Conservation (phyloP, 2,329 filamentous ascomycete genomes). For the Zasmidium angulare region DNA sequence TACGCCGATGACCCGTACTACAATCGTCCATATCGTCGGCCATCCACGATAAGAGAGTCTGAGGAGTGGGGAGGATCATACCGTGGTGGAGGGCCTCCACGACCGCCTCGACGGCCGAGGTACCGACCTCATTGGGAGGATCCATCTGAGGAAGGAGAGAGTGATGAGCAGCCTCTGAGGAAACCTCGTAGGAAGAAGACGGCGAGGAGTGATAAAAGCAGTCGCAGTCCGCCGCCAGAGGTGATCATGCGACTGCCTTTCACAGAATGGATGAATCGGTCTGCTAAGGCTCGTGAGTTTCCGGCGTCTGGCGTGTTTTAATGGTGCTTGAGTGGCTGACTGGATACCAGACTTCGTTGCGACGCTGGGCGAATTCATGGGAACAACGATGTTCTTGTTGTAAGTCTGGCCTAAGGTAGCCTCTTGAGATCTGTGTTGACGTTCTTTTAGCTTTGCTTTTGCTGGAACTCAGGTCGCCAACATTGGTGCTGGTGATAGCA, state of each 20-base stretch:
- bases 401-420: background rate
- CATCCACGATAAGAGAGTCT: conserved; percentile 19
- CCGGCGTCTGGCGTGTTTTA: background rate
- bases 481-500: conserved; percentile 25
- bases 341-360: conserved; percentile 29
- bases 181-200: conserved; percentile 11
- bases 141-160: conserved; percentile 23
- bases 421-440: background rate
- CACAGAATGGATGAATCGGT: conserved; percentile 34
- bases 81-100: conserved; percentile 19
- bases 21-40: conserved; percentile 27
- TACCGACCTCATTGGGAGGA: conserved; percentile 15
- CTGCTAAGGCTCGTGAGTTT: conserved; percentile 30
- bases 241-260: conserved; percentile 35
- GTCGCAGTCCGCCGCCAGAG: conserved; percentile 24
- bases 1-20: conserved; percentile 29
- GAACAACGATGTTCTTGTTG: conserved; percentile 48
- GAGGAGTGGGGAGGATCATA: conserved; percentile 19
- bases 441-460: conserved; percentile 39
- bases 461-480: conserved; percentile 48
- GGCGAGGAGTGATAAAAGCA: conserved; percentile 6
- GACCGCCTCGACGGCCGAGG: conserved; percentile 16
- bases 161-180: conserved; percentile 23
- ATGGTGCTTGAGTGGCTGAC: conserved; percentile 4
- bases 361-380: conserved; percentile 43